Base-by-base conservation (phyloP, 257 asterid genomes). In the Fraxinus cuspidata region DNA sequence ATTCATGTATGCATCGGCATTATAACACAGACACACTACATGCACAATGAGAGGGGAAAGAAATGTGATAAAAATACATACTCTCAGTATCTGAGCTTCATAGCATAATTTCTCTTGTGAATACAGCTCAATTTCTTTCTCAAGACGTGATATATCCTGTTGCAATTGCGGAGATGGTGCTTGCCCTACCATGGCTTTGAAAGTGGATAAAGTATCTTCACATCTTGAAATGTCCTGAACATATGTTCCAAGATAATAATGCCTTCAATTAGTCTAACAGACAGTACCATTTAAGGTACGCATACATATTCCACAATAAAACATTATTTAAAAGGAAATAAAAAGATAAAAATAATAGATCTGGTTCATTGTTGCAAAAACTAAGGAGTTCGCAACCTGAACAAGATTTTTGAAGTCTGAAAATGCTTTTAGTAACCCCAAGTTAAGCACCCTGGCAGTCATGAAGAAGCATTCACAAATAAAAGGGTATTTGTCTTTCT, bases 41-140 rank as follows among this genome's bases (percentile, higher is more conserved):
- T 8, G 25, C 13, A 12, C 70, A 18, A 34, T 42, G 12, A 40
- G 15, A 56, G 71, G 53, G 5, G 42, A 21, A 27, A 27, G 15
- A 71, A 65, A 25, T 23, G 31, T 23, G 73, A 63, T 28, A 72
- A 51, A 65, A 49, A 60, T 44, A 25, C 60, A 75, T 88, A 96
- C 99, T 96, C 98, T 88, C 67, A 95, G 85, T 84, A 96, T 90
- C 83, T 96, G 99, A 79, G 99, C 99, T 89, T 96, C 99, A 85
- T 86, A 90, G 86, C 98, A 96, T 40, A 89, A 80, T 85, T 92
- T 96, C 80, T 92, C 97, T 86, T 96, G 99, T 6, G 96, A 79
- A 78, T 85, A 84, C 81, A 71, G 73, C 86, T 96, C 99, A 67
- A 93, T 91, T 78, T 93, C 96, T 56, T 90, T 92, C 83, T 93